A percentile compares a stretch with the other conserved stretches of the same genome.
phyloP scores from a whole-genome alignment of 1,139 yeast species.

The Ogataea hybrid region DNA sequence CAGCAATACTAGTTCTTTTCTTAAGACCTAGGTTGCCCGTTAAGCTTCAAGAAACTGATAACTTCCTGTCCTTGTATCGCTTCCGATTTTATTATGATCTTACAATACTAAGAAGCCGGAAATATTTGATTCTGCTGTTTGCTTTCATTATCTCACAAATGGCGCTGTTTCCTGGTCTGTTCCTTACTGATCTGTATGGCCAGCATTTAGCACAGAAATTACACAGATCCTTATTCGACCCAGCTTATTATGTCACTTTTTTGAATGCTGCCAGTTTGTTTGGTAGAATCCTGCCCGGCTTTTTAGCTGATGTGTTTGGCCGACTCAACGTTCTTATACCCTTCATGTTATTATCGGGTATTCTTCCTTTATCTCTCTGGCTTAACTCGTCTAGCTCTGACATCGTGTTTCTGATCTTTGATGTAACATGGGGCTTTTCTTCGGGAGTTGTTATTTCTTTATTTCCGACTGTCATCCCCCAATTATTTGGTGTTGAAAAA shows the following conservation, averaged over 20 bases:
- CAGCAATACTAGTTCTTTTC: neutral
- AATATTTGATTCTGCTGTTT: slow-evolving; percentile 31
- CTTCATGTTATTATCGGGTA: slow-evolving; percentile 35
- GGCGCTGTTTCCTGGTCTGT: slow-evolving; percentile 36
- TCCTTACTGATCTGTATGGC: slow-evolving; percentile 36
- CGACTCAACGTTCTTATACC: slow-evolving; percentile 38
- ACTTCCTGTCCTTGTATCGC: neutral
- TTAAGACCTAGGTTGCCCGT: neutral
- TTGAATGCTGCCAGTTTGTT: neutral
- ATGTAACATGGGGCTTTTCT: slow-evolving; percentile 31
- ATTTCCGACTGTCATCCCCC: slow-evolving; percentile 20
- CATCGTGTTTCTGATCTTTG: slow-evolving; percentile 32
- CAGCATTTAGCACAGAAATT: slow-evolving; percentile 33
- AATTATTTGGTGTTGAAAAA: slow-evolving; percentile 20
- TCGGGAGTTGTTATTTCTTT: slow-evolving; percentile 22
- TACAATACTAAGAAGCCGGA: slow-evolving; percentile 15
- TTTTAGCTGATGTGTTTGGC: slow-evolving; percentile 41
- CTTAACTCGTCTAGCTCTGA: slow-evolving; percentile 35
- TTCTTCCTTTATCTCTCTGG: slow-evolving; percentile 38
- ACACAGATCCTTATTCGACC: slow-evolving; percentile 38
- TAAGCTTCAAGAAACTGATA: neutral
- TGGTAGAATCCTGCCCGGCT: slow-evolving; percentile 47
- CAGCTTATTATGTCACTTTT: slow-evolving; percentile 33
- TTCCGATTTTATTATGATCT: neutral
- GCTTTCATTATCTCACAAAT: slow-evolving; percentile 35